Percentiles rank a stretch among this genome's conserved stretches.
phyloP scores from a whole-genome alignment of 495 filamentous ascomycete species.

The Aspergillus hancockii region DNA sequence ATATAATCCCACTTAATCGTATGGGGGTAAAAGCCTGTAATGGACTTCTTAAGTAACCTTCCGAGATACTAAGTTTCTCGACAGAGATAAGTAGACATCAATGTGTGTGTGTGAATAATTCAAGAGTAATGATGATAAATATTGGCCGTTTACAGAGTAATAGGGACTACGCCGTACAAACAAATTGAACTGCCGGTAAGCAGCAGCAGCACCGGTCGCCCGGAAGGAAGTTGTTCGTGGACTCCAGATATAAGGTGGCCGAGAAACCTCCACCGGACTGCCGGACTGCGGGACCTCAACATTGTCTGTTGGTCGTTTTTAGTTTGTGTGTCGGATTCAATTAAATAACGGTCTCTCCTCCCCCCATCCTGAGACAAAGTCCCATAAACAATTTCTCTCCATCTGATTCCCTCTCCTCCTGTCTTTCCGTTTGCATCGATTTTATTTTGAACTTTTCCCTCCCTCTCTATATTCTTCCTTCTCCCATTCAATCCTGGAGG shows the following conservation, averaged over 20 bases:
- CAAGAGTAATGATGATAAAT: too few relatives aligned
- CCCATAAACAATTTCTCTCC: conserved; percentile 6
- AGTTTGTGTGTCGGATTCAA: conserved; percentile 1
- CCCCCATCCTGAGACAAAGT: conserved; percentile 2
- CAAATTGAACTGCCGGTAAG: conserved; percentile 1
- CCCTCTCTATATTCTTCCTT: conserved; percentile 1
- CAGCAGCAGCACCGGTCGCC: conserved; percentile 1
- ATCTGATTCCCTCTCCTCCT: conserved; percentile 8
- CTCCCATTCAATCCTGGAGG: conserved; percentile 2
- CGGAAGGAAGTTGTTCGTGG: conserved; percentile 7
- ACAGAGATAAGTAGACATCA: too few relatives aligned
- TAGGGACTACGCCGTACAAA: background rate
- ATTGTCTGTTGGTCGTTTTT: conserved; percentile 15
- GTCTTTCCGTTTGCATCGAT: conserved; percentile 6
- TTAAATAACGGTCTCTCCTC: conserved; percentile 18
- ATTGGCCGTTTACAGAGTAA: too few relatives aligned
- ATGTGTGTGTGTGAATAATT: too few relatives aligned
- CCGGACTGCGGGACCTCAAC: conserved; percentile 27
- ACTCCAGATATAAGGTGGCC: background rate
- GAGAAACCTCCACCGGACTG: conserved; percentile 20
- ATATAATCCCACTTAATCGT: too few relatives aligned
- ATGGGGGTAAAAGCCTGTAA: too few relatives aligned
- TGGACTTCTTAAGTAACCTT: too few relatives aligned
- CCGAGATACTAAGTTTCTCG: too few relatives aligned
- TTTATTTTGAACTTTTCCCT: background rate